Conservation (phyloP, 768 basidiomycete genomes). For the Lactifluus hygrophoroides region DNA sequence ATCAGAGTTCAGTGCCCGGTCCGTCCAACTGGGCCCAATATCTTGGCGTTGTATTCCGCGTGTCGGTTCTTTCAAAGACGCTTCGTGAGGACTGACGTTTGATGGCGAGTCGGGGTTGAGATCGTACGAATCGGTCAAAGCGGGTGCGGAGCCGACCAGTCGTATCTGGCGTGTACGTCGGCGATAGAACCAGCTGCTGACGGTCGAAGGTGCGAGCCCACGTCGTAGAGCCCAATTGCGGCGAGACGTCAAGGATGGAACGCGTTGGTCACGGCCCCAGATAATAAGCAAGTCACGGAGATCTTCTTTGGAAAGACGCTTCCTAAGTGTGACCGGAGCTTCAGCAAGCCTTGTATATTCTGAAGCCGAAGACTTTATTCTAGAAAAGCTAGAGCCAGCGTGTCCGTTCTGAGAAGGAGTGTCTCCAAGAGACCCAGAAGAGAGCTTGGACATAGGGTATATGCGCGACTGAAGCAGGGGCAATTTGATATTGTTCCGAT, state of each 20-base stretch:
- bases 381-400: too few species aligned
- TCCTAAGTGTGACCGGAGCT: neutral
- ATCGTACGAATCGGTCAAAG: neutral
- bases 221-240: constrained; percentile 5
- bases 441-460: too few species aligned
- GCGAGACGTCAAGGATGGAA: constrained; percentile 2
- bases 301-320: neutral
- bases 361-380: too few species aligned
- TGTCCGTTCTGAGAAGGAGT: too few species aligned
- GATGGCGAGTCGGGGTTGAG: neutral
- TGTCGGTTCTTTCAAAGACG: neutral
- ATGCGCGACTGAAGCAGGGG: too few species aligned
- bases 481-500: too few species aligned
- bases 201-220: neutral
- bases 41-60: neutral
- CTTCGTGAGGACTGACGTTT: neutral
- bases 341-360: too few species aligned
- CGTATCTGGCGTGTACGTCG: neutral
- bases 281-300: neutral
- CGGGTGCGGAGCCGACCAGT: neutral
- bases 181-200: constrained; percentile 7
- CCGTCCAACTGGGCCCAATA: neutral
- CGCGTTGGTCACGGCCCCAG: constrained; percentile 7
- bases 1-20: too few species aligned
- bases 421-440: too few species aligned